Evolutionary conservation across 257 asterid species (phyloP).

Genomic region (Marsdenia floribunda): DNA sequence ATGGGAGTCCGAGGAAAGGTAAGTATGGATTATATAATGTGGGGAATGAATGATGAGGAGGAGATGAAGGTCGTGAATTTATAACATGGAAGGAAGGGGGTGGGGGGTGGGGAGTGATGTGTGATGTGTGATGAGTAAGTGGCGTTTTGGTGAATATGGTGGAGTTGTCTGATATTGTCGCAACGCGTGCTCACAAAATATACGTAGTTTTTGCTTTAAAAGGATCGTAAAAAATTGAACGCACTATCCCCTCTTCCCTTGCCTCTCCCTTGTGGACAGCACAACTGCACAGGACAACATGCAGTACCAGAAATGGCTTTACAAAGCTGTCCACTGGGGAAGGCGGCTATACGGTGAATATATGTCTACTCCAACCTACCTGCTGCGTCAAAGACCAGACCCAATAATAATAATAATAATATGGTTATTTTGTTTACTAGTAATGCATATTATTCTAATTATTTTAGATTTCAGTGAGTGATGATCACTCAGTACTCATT

Average conservation of each 20-base stretch:
- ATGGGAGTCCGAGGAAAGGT: no score
- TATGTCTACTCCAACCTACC: not conserved
- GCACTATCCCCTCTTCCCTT: not conserved
- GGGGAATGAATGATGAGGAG: no score
- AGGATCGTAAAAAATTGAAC: conserved; percentile 25
- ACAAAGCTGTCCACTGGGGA: conserved; percentile 13
- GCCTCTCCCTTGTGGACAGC: conserved; percentile 15
- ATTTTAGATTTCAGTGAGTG: not conserved
- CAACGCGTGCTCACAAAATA: conserved; percentile 41
- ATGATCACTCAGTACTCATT: no score
- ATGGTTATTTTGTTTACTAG: not conserved
- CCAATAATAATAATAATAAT: not conserved
- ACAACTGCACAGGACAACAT: conserved; percentile 30
- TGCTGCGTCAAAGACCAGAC: conserved; percentile 1
- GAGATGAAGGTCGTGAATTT: no score
- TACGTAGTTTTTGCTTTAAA: conserved; percentile 32
- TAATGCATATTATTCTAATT: not conserved
- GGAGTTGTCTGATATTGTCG: conserved; percentile 35
- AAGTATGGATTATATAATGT: no score
- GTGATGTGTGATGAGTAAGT: not conserved
- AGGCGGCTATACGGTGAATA: conserved; percentile 11
- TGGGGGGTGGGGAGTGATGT: not conserved
- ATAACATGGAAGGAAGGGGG: not conserved
- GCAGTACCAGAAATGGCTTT: conserved; percentile 5
- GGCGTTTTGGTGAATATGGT: conserved; percentile 8